Evolutionary conservation across 768 basidiomycete genomes (phyloP).

Genomic region (Naganishia vaughanmartiniae): DNA sequence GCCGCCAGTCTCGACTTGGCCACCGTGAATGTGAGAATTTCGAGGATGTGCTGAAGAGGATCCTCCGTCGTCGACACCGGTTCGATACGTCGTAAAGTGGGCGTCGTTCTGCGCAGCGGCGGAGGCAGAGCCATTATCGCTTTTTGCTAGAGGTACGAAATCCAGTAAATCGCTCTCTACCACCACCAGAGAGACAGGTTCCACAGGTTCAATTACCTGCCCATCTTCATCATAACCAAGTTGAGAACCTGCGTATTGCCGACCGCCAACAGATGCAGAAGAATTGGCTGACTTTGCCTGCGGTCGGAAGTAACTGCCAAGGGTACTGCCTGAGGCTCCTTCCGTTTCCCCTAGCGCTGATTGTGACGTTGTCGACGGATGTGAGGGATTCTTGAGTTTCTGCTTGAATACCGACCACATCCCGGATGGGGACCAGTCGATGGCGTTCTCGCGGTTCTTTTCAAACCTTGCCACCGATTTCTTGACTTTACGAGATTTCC

Average conservation of each 20-base stretch:
- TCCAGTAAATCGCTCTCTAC: constrained; percentile 48
- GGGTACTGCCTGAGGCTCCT: constrained; percentile 31
- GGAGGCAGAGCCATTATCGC: constrained; percentile 43
- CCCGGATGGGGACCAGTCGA: constrained; percentile 14
- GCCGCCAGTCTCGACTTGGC: not conserved
- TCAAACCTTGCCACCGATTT: constrained; percentile 24
- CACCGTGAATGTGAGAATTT: constrained; percentile 21
- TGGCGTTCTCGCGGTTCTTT: constrained; percentile 10
- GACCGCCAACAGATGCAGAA: constrained; percentile 27
- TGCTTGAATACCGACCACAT: constrained; percentile 37
- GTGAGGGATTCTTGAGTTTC: constrained; percentile 44
- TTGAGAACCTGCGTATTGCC: constrained; percentile 31
- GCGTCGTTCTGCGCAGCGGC: constrained; percentile 26
- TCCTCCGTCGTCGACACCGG: constrained; percentile 28
- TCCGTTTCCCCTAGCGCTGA: constrained; percentile 37
- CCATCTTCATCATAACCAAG: constrained; percentile 46
- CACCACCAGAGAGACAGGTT: constrained; percentile 45
- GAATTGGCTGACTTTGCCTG: constrained; percentile 22
- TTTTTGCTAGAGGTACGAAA: constrained; percentile 42
- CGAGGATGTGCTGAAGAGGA: constrained; percentile 18
- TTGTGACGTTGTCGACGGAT: constrained; percentile 50
- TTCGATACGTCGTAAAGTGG: constrained; percentile 14
- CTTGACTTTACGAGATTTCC: constrained; percentile 18
- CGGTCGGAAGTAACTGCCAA: constrained; percentile 36
- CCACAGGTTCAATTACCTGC: not conserved